Evolutionary conservation across 1,284 basidiomycete genomes (phyloP).

Genomic region (Ceratobasidium sp.): DNA sequence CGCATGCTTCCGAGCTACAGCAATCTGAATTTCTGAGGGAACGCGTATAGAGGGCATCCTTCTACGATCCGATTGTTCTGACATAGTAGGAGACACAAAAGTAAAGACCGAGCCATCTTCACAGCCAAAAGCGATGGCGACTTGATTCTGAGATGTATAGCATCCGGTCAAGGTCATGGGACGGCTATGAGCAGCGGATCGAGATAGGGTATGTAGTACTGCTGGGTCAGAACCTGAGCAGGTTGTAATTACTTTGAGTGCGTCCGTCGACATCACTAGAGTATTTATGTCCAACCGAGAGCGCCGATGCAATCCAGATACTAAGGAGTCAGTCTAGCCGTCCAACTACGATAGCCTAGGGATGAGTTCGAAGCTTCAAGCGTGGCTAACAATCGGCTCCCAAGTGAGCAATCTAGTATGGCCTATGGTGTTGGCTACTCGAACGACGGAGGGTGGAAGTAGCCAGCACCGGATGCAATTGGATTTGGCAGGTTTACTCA

Average conservation of each 20-base stretch:
- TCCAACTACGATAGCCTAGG: too few species aligned
- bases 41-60: constrained; percentile 29
- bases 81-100: constrained; percentile 45
- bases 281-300: too few species aligned
- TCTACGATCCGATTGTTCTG: background rate
- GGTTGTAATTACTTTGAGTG: constrained; percentile 25
- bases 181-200: constrained; percentile 25
- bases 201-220: constrained; percentile 7
- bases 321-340: too few species aligned
- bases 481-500: too few species aligned
- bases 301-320: too few species aligned
- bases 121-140: constrained; percentile 52
- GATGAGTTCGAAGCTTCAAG: too few species aligned
- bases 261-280: constrained; percentile 11
- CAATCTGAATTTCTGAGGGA: constrained; percentile 24
- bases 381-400: too few species aligned
- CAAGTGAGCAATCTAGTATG: too few species aligned
- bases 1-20: constrained; percentile 12
- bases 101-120: constrained; percentile 56
- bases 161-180: constrained; percentile 23
- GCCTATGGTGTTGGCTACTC: too few species aligned
- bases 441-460: too few species aligned
- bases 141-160: constrained; percentile 33
- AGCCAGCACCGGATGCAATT: too few species aligned
- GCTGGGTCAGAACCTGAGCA: constrained; percentile 17